phyloP scores from a whole-genome alignment of 1,284 basidiomycete species.

The Fomitopsis schrenkii region DNA sequence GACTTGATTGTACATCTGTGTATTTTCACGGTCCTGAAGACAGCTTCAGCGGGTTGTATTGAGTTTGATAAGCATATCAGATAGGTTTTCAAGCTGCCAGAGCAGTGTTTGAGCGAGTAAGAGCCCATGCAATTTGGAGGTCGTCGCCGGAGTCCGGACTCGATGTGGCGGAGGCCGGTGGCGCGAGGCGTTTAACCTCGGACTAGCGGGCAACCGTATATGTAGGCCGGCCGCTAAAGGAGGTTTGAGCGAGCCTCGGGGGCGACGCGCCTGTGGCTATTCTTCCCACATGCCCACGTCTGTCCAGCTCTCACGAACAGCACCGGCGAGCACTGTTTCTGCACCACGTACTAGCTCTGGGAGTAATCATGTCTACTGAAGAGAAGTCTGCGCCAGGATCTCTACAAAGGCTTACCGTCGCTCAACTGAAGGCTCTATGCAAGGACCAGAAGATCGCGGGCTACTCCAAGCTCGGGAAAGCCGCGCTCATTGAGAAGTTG shows the following conservation, averaged over 20 bases:
- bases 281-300: not conserved
- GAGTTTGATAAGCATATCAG: too few relatives aligned
- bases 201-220: too few relatives aligned
- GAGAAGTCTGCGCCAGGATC: slow-evolving; percentile 16
- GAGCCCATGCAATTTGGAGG: too few relatives aligned
- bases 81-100: too few relatives aligned
- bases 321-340: not conserved
- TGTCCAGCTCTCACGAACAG: not conserved
- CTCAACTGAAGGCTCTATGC: slow-evolving; percentile 62
- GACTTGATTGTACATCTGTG: too few relatives aligned
- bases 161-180: too few relatives aligned
- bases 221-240: too few relatives aligned
- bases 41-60: too few relatives aligned
- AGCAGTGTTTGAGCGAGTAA: too few relatives aligned
- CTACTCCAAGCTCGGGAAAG: slow-evolving; percentile 65
- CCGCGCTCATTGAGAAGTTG: slow-evolving; percentile 52
- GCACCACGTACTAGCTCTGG: not conserved
- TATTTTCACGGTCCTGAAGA: too few relatives aligned
- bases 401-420: slow-evolving; percentile 42
- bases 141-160: too few relatives aligned
- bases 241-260: not conserved
- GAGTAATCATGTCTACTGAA: not conserved
- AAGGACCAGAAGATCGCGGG: slow-evolving; percentile 56
- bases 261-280: not conserved
- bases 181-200: too few relatives aligned